Base-by-base conservation (phyloP, 306 rosid genomes). In the Ormosia emarginata region DNA sequence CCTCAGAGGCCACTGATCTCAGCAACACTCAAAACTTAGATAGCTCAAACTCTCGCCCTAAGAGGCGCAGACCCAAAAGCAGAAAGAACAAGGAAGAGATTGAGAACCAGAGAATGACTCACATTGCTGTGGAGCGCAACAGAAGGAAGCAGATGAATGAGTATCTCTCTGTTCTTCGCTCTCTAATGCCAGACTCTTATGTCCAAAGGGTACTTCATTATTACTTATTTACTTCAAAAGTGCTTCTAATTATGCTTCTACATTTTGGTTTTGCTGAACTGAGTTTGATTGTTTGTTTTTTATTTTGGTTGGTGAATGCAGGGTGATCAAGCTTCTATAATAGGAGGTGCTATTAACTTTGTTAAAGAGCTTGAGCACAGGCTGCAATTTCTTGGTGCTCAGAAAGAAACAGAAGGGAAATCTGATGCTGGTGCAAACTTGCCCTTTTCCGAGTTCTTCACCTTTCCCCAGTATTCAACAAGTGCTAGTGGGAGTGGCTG, bases 31-130 rank as follows among this genome's bases (percentile, higher is more conserved):
- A 62, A 34, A 85, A 69, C 40, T 29, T 81, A 14, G 92, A 87
- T 55, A 32, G 53, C 3, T 67, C 87, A 17, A 47, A 52, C 50
- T 11, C 79, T 77, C 91, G 94, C 12, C 94, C 92, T 0, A 93
- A 91, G 85, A 87, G 99, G 65, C 89, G 99, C 8, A 87, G 98
- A 46, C 78, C 91, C 5, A 87, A 82, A 87, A 90, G 85, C 67
- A 61, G 88, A 10, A 93, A 93, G 89, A 95, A 95, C 85, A 88
- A 91, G 76, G 93, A 95, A 40, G 97, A 95, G 71, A 93, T 95
- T 56, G 98, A 95, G 90, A 95, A 90, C 77, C 99, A 95, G 69
- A 87, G 99, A 88, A 95, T 95, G 94, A 95, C 97, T 59, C 99
- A 95, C 92, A 95, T 95, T 87, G 97, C 96, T 3, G 99, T 93